Conservation (phyloP, 352 stramenopile genomes). For the Globisporangium carolinianum region DNA sequence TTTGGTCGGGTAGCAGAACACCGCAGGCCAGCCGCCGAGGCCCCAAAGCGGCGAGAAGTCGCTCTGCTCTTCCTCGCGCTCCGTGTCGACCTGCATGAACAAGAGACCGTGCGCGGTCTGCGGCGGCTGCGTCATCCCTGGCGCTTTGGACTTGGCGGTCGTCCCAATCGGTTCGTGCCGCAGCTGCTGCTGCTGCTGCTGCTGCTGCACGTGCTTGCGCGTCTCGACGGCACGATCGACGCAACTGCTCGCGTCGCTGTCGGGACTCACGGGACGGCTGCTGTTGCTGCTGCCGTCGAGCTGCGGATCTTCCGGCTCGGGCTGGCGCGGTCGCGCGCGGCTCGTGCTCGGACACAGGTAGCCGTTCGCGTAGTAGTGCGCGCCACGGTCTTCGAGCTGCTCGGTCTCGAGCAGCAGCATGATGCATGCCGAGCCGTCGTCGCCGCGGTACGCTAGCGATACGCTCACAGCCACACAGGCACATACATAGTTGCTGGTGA, state of each 20-base stretch:
- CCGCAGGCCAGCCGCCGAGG: conserved; percentile 66
- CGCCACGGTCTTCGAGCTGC: conserved; percentile 65
- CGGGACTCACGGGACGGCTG: neutral
- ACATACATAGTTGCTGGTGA: too few relatives aligned
- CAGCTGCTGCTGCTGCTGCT: conserved; percentile 16
- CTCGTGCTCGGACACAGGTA: conserved; percentile 59
- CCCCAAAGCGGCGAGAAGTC: conserved; percentile 81
- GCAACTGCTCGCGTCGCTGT: conserved; percentile 1
- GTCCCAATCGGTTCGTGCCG: neutral
- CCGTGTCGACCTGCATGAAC: conserved; percentile 47
- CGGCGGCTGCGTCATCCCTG: neutral
- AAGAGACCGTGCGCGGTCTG: conserved; percentile 23
- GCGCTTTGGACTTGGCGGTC: too few relatives aligned
- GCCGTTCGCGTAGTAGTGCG: conserved; percentile 68
- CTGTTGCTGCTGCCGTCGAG: conserved; percentile 4
- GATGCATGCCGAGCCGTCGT: conserved; percentile 40
- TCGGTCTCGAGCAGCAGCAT: conserved; percentile 79
- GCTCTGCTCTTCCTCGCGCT: conserved; percentile 57
- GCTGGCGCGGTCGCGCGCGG: conserved; percentile 8
- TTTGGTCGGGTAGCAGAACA: conserved; percentile 74
- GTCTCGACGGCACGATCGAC: conserved; percentile 6
- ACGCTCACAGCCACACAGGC: conserved; percentile 2
- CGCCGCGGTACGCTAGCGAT: conserved; percentile 33
- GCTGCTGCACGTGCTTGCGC: conserved; percentile 11
- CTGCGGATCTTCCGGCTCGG: conserved; percentile 9